Conservation (phyloP, 148 eudicot genomes). For the Nepenthes mirabilis region DNA sequence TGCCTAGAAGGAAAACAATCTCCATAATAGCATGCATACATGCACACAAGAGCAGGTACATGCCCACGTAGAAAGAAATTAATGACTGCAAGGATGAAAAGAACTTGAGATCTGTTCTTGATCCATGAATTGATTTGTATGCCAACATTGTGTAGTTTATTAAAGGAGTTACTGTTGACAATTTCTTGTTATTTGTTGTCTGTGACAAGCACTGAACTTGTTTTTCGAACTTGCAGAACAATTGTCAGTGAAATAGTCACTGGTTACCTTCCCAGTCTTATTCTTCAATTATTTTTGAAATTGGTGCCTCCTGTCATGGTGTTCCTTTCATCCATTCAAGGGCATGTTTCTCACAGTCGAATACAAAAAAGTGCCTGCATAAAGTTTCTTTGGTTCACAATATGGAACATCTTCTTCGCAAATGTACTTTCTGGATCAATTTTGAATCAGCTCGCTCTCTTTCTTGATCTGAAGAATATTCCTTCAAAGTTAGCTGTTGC, state of each 20-base stretch:
- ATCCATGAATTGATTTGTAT: not conserved
- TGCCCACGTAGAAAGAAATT: too few relatives aligned
- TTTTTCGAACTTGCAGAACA: conserved; percentile 31
- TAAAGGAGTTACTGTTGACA: not conserved
- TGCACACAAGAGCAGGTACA: too few relatives aligned
- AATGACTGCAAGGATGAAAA: too few relatives aligned
- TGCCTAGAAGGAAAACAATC: too few relatives aligned
- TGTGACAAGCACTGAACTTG: not conserved
- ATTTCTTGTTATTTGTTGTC: not conserved
- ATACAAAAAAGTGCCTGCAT: conserved; percentile 68
- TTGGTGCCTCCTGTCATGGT: conserved; percentile 67
- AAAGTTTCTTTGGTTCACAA: conserved; percentile 59
- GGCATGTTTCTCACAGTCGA: conserved; percentile 47
- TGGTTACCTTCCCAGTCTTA: conserved; percentile 78
- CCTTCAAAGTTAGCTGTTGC: conserved; percentile 46
- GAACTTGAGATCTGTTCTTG: not conserved
- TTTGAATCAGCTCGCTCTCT: conserved; percentile 31
- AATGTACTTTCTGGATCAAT: conserved; percentile 69
- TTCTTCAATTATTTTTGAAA: conserved; percentile 45
- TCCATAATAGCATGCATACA: too few relatives aligned
- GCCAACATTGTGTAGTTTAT: not conserved
- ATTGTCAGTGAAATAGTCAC: conserved; percentile 43
- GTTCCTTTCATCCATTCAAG: conserved; percentile 65
- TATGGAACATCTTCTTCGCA: conserved; percentile 76
- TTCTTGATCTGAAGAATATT: conserved; percentile 50